phyloP scores from a whole-genome alignment of 1,284 basidiomycete species.

The Ustilago vetiveriae region DNA sequence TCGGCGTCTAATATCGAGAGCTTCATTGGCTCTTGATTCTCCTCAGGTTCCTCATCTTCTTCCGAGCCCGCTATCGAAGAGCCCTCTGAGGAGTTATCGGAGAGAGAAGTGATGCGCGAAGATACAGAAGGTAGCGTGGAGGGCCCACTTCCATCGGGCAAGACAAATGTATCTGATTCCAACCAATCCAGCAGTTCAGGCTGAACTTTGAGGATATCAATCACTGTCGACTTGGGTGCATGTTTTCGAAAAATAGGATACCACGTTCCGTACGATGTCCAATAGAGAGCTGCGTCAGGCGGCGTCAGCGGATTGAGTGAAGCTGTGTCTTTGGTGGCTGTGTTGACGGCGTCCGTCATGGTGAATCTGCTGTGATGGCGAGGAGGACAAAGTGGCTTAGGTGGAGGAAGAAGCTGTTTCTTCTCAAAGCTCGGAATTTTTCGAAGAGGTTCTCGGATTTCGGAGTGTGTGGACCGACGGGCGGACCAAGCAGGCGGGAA shows the following conservation, averaged over 20 bases:
- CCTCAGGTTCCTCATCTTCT: slow-evolving; percentile 34
- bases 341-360: slow-evolving; percentile 2
- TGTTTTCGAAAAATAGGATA: slow-evolving; percentile 78
- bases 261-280: slow-evolving; percentile 83
- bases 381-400: background rate
- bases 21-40: slow-evolving; percentile 25
- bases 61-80: slow-evolving; percentile 68
- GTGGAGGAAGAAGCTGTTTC: background rate
- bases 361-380: background rate
- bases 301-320: slow-evolving; percentile 69
- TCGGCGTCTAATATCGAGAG: slow-evolving; percentile 74
- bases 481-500: background rate
- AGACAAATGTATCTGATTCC: slow-evolving; percentile 79
- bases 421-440: slow-evolving; percentile 1
- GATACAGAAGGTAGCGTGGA: background rate
- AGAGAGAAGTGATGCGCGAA: slow-evolving; percentile 1
- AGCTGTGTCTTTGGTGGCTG: too few relatives aligned
- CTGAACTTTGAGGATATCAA: slow-evolving; percentile 74
- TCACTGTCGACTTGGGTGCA: slow-evolving; percentile 81
- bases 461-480: slow-evolving; percentile 3
- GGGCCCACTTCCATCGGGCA: slow-evolving; percentile 81
- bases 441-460: background rate
- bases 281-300: slow-evolving; percentile 72
- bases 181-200: slow-evolving; percentile 78
- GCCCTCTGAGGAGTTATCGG: slow-evolving; percentile 62